These are phyloP conservation scores for Botryotinia convoluta DNA, from an alignment of 2,329 filamentous ascomycete genomes.

Conservation along the genomic window DNA sequence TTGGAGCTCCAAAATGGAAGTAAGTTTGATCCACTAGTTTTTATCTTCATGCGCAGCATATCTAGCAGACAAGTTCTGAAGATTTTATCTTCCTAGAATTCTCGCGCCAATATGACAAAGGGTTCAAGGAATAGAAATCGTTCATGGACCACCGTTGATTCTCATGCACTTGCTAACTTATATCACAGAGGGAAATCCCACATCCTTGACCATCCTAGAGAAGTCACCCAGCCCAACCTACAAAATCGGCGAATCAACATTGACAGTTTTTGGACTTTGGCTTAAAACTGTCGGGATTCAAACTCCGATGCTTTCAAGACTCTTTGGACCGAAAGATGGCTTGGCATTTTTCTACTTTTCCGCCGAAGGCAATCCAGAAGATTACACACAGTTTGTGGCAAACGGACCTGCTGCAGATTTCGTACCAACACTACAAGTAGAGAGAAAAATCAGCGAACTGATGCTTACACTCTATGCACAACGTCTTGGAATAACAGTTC, in stretches of 20 bases:
- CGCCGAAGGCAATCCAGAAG: slow-evolving; percentile 22
- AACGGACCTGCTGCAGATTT: slow-evolving; percentile 29
- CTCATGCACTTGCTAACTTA: neutral
- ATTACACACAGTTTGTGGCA: slow-evolving; percentile 25
- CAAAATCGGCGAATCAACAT: slow-evolving; percentile 35
- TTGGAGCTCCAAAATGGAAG: slow-evolving; percentile 21
- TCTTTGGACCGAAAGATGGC: slow-evolving; percentile 35
- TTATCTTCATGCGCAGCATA: neutral
- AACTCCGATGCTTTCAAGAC: slow-evolving; percentile 23
- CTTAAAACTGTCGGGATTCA: slow-evolving; percentile 27
- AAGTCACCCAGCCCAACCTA: slow-evolving; percentile 29
- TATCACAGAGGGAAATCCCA: neutral
- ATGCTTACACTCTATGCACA: slow-evolving; percentile 35
- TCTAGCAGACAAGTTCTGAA: neutral
- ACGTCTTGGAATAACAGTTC: slow-evolving; percentile 31
- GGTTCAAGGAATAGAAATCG: neutral
- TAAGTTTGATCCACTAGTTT: neutral
- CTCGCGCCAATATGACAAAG: neutral
- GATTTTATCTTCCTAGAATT: neutral
- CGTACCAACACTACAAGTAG: slow-evolving; percentile 30
- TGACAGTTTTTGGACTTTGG: slow-evolving; percentile 31
- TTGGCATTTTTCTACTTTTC: slow-evolving; percentile 33
- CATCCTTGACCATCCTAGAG: slow-evolving; percentile 28
- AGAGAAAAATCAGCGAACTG: slow-evolving; percentile 34
- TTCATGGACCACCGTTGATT: neutral